Evolutionary conservation across 176 grass and related monocot genomes (phyloP).

Genomic region (Panicum miliaceum): DNA sequence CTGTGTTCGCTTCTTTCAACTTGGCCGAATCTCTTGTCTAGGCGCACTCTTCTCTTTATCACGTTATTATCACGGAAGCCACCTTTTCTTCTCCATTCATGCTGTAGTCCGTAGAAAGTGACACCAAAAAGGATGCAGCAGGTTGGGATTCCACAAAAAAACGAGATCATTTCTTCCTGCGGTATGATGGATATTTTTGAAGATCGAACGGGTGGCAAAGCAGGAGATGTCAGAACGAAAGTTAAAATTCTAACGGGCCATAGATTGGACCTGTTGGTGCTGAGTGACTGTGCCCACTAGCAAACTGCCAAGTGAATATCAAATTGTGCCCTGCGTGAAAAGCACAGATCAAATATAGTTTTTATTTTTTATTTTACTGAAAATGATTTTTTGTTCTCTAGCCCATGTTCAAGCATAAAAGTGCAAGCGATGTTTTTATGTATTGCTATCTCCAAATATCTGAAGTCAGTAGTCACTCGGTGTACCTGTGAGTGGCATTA

Average conservation of each 20-base stretch:
- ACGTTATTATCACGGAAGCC: slow-evolving; percentile 27
- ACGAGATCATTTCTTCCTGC: slow-evolving; percentile 31
- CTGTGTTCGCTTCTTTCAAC: slow-evolving; percentile 27
- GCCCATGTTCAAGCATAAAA: slow-evolving; percentile 3
- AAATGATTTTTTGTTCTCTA: not conserved
- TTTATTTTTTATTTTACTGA: not conserved
- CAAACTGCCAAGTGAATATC: slow-evolving; percentile 19
- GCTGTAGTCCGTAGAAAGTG: slow-evolving; percentile 34
- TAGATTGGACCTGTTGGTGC: slow-evolving; percentile 7
- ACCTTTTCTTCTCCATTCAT: not conserved
- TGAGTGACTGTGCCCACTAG: slow-evolving; percentile 44
- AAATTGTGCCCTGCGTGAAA: slow-evolving; percentile 39
- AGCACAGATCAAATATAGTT: slow-evolving; percentile 5
- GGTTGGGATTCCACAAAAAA: slow-evolving; percentile 6
- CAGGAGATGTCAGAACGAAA: not conserved
- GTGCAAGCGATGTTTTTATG: not conserved
- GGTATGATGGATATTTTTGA: slow-evolving; percentile 45
- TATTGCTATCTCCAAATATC: not conserved
- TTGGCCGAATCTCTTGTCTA: slow-evolving; percentile 36
- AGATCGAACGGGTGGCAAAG: slow-evolving; percentile 16
- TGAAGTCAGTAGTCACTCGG: not conserved
- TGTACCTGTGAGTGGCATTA: not conserved
- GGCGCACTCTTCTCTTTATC: slow-evolving; percentile 5
- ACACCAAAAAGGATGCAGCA: not conserved
- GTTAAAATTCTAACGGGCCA: slow-evolving; percentile 4